These are phyloP conservation scores for Kwoniella shivajii DNA, from an alignment of 1,284 basidiomycete genomes.

Conservation along the genomic window DNA sequence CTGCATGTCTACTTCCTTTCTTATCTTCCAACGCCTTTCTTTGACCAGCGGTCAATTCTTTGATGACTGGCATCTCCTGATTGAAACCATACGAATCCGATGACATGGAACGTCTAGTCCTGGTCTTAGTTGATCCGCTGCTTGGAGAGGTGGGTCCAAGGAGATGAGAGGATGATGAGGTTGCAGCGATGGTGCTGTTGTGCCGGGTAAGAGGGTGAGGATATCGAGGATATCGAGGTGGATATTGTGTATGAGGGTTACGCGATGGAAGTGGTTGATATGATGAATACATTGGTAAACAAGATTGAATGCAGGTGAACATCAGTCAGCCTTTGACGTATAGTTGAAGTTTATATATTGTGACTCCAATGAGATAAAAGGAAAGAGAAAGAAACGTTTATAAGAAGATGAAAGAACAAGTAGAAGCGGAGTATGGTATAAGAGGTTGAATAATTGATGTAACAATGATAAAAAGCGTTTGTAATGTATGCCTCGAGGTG, in stretches of 20 bases:
- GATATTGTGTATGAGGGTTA: neutral
- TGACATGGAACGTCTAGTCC: constrained; percentile 39
- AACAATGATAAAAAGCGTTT: neutral
- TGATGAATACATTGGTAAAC: neutral
- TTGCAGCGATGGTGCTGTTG: constrained; percentile 27
- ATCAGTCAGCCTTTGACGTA: neutral
- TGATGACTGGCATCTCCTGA: constrained; percentile 11
- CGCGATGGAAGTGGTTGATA: neutral
- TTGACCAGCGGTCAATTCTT: constrained; percentile 36
- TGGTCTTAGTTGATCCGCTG: constrained; percentile 13
- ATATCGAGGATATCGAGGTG: constrained; percentile 9
- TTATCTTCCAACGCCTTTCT: constrained; percentile 42
- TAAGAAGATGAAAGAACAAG: neutral
- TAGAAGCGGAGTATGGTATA: neutral
- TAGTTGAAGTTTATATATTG: neutral
- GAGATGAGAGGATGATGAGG: constrained; percentile 30
- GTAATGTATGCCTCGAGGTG: neutral
- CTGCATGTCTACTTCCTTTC: constrained; percentile 50
- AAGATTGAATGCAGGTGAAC: neutral
- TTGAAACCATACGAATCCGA: constrained; percentile 40
- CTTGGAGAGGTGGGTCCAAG: constrained; percentile 24
- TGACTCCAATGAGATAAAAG: neutral
- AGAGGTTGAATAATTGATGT: neutral
- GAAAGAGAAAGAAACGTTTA: neutral
- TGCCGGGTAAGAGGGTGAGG: constrained; percentile 8